These are phyloP conservation scores for Tulasnella sp. DNA, from an alignment of 768 basidiomycete species.

Conservation along the genomic window DNA sequence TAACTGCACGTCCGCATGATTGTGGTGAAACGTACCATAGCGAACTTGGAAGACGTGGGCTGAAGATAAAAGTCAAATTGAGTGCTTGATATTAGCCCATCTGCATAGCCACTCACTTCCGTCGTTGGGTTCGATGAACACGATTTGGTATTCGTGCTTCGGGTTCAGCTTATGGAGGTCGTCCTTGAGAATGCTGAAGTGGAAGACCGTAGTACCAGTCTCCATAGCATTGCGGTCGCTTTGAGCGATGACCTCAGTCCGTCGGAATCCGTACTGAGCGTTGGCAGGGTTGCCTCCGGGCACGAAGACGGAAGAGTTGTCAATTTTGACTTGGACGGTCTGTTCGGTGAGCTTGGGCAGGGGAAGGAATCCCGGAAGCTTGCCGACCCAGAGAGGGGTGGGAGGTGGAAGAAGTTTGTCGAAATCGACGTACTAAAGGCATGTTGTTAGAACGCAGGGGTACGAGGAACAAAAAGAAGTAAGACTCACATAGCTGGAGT, in stretches of 20 bases:
- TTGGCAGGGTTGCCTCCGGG: conserved; percentile 18
- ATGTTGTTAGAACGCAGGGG: not conserved
- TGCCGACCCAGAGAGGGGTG: conserved; percentile 40
- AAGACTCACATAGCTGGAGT: conserved; percentile 38
- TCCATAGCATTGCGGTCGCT: conserved; percentile 24
- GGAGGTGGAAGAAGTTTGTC: conserved; percentile 21
- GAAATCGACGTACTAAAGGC: conserved; percentile 5
- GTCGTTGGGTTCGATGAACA: conserved; percentile 51
- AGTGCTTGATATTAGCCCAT: not conserved
- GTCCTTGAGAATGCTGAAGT: conserved; percentile 15
- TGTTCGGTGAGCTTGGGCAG: conserved; percentile 33
- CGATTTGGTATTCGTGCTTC: conserved; percentile 21
- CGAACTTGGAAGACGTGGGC: conserved; percentile 49
- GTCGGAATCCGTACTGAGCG: conserved; percentile 16
- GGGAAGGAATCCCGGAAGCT: conserved; percentile 4
- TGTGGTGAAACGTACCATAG: conserved; percentile 31
- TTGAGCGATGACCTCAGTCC: conserved; percentile 43
- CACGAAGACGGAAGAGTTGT: conserved; percentile 22
- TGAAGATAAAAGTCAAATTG: not conserved
- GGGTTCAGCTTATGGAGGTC: conserved; percentile 11
- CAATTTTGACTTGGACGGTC: conserved; percentile 40
- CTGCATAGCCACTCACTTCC: conserved; percentile 23
- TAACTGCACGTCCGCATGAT: not conserved
- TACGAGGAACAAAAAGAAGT: not conserved
- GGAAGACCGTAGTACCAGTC: conserved; percentile 15